phyloP scores from a whole-genome alignment of 352 stramenopile species.

The Pythium oligandrum region DNA sequence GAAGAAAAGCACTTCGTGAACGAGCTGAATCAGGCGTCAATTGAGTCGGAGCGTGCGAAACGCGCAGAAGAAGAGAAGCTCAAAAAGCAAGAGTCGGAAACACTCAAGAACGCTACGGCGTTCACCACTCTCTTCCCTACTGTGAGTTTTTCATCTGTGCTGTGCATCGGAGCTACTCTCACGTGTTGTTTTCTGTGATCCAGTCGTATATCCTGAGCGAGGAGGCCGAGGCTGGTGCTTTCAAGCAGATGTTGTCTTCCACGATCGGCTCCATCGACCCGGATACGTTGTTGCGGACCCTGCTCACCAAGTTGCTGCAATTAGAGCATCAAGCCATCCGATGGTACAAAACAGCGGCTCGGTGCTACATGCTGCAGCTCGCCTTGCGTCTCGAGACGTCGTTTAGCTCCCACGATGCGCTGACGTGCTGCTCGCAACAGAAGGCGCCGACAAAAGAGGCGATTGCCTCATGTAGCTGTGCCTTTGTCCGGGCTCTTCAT shows the following conservation, averaged over 20 bases:
- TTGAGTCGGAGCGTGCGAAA: constrained; percentile 70
- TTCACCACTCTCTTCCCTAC: constrained; percentile 66
- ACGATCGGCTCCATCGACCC: constrained; percentile 41
- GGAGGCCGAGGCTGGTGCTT: constrained; percentile 24
- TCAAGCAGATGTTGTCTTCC: constrained; percentile 45
- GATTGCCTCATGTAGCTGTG: constrained; percentile 20
- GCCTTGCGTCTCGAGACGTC: constrained; percentile 39
- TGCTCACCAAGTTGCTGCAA: constrained; percentile 57
- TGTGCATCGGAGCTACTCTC: background rate
- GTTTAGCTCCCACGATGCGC: constrained; percentile 34
- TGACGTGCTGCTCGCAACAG: constrained; percentile 39
- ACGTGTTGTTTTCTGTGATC: constrained; percentile 1
- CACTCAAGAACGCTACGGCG: constrained; percentile 36
- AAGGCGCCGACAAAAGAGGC: constrained; percentile 1
- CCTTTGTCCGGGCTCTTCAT: constrained; percentile 41
- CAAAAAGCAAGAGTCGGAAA: constrained; percentile 56
- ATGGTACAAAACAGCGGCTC: constrained; percentile 66
- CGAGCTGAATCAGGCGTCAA: constrained; percentile 71
- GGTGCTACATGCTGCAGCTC: constrained; percentile 69
- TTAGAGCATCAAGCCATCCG: constrained; percentile 61
- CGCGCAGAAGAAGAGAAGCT: constrained; percentile 48
- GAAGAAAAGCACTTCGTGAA: constrained; percentile 67
- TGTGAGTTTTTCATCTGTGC: constrained; percentile 9
- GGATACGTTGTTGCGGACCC: constrained; percentile 38
- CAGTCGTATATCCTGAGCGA: constrained; percentile 56